Percentiles rank a stretch among this genome's conserved stretches.
phyloP scores from a whole-genome alignment of 164 flowering plant genomes.

The Sedum album region DNA sequence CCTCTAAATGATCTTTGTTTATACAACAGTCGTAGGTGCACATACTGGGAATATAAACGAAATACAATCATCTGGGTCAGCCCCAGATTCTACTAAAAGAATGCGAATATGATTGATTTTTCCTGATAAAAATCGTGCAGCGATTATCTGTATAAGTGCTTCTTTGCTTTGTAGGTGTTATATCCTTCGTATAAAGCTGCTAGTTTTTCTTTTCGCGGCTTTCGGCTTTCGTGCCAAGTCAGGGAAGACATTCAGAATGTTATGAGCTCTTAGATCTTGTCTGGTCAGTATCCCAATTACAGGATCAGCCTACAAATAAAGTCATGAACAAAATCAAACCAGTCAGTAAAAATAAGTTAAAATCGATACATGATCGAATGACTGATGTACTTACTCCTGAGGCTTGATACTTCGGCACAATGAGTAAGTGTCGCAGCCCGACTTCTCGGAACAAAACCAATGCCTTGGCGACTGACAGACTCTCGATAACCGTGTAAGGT shows the following conservation, averaged over 20 bases:
- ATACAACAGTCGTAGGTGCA: too few species aligned
- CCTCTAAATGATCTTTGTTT: too few species aligned
- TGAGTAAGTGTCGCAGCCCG: slow-evolving; percentile 76
- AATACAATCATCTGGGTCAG: too few species aligned
- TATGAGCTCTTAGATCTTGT: slow-evolving; percentile 74
- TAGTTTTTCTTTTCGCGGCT: slow-evolving; percentile 30
- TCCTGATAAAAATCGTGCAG: background rate
- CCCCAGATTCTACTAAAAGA: background rate
- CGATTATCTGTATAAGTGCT: background rate
- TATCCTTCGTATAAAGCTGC: background rate
- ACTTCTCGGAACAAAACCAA: slow-evolving; percentile 70
- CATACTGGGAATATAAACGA: too few species aligned
- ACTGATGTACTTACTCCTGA: slow-evolving; percentile 53
- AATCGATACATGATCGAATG: background rate
- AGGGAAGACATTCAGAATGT: slow-evolving; percentile 70
- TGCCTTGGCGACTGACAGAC: slow-evolving; percentile 90
- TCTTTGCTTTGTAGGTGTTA: background rate
- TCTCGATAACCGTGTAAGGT: slow-evolving; percentile 78
- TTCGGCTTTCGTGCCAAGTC: slow-evolving; percentile 40
- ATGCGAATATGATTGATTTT: background rate
- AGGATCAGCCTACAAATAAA: slow-evolving; percentile 48
- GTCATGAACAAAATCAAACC: slow-evolving; percentile 10
- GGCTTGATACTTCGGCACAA: slow-evolving; percentile 71
- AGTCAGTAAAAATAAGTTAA: background rate
- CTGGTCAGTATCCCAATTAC: slow-evolving; percentile 88